phyloP scores from a whole-genome alignment of 2,329 filamentous ascomycete species.

The Colletotrichum sp. region DNA sequence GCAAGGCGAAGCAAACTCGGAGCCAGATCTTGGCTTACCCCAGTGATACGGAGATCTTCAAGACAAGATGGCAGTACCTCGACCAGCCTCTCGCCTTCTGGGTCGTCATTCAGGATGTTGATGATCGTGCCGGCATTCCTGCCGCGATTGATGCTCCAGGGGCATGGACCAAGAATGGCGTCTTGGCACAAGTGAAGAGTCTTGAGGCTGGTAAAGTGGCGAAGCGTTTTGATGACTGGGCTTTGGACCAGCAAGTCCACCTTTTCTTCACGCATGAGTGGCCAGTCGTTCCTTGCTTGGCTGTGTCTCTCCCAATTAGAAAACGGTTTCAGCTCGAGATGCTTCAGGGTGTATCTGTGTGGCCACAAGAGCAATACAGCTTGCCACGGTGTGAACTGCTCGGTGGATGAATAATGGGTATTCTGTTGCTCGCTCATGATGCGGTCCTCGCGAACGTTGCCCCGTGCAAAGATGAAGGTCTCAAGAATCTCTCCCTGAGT shows the following conservation, averaged over 20 bases:
- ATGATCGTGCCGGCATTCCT: background rate
- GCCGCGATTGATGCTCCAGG: background rate
- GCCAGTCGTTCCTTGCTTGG: background rate
- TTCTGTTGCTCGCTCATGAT: background rate
- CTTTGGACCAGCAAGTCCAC: background rate
- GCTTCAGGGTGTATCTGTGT: background rate
- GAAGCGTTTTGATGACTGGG: background rate
- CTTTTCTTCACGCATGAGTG: background rate
- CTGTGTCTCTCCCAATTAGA: background rate
- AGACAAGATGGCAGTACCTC: background rate
- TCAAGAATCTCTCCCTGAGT: background rate
- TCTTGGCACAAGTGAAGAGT: background rate
- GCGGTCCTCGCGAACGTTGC: background rate
- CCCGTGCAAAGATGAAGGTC: background rate
- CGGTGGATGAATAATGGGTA: background rate
- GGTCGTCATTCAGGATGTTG: background rate
- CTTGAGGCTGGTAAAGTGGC: background rate
- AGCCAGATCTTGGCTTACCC: background rate
- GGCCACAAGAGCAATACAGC: background rate
- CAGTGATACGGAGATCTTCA: background rate
- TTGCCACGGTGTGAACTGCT: background rate
- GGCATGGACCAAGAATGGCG: background rate
- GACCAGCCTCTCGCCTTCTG: background rate
- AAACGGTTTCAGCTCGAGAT: background rate
- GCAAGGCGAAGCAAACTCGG: background rate